A percentile compares a stretch with the other conserved stretches of the same genome.
phyloP scores from a whole-genome alignment of 73 alveolate species.

The Paramecium tetraurelia region DNA sequence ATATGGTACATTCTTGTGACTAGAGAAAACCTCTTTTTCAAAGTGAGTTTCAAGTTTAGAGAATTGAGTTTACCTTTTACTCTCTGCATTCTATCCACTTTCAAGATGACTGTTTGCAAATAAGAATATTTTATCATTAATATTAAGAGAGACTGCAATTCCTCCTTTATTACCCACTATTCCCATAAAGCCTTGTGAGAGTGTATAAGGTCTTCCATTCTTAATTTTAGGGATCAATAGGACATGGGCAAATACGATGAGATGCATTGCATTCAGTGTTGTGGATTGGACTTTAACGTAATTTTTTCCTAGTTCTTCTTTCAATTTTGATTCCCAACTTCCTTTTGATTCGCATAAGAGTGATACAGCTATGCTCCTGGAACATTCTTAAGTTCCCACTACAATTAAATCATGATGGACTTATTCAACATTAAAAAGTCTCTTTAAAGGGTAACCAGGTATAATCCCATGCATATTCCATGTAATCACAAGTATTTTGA shows the following conservation, averaged over 20 bases:
- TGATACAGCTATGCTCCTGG: constrained; percentile 83
- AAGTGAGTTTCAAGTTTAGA: neutral
- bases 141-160: constrained; percentile 80
- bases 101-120: constrained; percentile 89
- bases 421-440: constrained; percentile 64
- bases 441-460: constrained; percentile 58
- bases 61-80: constrained; percentile 54
- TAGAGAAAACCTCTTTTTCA: neutral
- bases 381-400: constrained; percentile 91
- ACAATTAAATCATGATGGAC: constrained; percentile 82
- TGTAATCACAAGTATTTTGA: constrained; percentile 68
- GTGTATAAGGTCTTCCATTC: constrained; percentile 71
- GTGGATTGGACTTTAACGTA: constrained; percentile 72
- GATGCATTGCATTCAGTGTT: constrained; percentile 87
- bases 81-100: constrained; percentile 78
- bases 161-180: constrained; percentile 95
- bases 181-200: constrained; percentile 86
- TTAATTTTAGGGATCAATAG: constrained; percentile 67
- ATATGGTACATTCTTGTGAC: neutral
- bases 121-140: constrained; percentile 73
- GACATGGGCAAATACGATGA: constrained; percentile 71
- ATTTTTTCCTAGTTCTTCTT: constrained; percentile 68
- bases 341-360: constrained; percentile 77
- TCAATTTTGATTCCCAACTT: constrained; percentile 75
- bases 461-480: constrained; percentile 85